A percentile compares a stretch with the other conserved stretches of the same genome.
Conservation (phyloP, 2,329 filamentous ascomycete genomes). For the Diaporthe caulivora region DNA sequence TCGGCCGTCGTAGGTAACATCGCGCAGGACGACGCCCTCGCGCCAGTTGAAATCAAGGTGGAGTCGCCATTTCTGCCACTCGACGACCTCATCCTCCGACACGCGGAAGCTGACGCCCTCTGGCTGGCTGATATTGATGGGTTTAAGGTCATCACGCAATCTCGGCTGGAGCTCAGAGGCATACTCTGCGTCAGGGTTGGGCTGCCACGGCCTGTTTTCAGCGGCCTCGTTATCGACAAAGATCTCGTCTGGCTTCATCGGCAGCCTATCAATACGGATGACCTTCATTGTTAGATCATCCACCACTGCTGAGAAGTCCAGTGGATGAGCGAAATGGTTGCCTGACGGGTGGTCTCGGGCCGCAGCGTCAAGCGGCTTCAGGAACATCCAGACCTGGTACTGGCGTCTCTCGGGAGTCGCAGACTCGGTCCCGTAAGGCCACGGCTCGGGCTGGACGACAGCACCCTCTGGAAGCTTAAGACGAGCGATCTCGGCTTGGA, state of each 20-base stretch:
- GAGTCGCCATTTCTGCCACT: slow-evolving; percentile 66
- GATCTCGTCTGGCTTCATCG: slow-evolving; percentile 55
- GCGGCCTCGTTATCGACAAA: slow-evolving; percentile 67
- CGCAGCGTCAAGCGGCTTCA: slow-evolving; percentile 68
- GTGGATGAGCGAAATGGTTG: slow-evolving; percentile 77
- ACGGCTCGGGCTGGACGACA: slow-evolving; percentile 71
- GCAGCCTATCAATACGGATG: slow-evolving; percentile 76
- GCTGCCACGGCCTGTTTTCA: slow-evolving; percentile 67
- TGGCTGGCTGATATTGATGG: slow-evolving; percentile 72
- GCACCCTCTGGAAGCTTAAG: slow-evolving; percentile 71
- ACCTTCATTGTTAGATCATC: slow-evolving; percentile 73
- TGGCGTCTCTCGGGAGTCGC: slow-evolving; percentile 61
- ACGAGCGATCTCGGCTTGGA: slow-evolving; percentile 72
- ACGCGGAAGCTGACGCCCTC: slow-evolving; percentile 70
- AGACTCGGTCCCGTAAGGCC: slow-evolving; percentile 72
- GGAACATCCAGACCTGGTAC: slow-evolving; percentile 76
- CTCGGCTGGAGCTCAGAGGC: slow-evolving; percentile 68
- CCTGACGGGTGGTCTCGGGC: slow-evolving; percentile 65
- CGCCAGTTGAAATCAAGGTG: slow-evolving; percentile 73
- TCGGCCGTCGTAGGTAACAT: slow-evolving; percentile 70
- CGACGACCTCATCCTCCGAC: slow-evolving; percentile 44
- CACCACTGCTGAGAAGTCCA: slow-evolving; percentile 75
- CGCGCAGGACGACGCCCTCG: slow-evolving; percentile 73
- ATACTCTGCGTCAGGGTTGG: slow-evolving; percentile 71
- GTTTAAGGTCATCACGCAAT: slow-evolving; percentile 71